Percentiles rank a stretch among this genome's conserved stretches.
Evolutionary conservation across 257 asterid genomes (phyloP).

Genomic region (Nicotiana benthamiana): DNA sequence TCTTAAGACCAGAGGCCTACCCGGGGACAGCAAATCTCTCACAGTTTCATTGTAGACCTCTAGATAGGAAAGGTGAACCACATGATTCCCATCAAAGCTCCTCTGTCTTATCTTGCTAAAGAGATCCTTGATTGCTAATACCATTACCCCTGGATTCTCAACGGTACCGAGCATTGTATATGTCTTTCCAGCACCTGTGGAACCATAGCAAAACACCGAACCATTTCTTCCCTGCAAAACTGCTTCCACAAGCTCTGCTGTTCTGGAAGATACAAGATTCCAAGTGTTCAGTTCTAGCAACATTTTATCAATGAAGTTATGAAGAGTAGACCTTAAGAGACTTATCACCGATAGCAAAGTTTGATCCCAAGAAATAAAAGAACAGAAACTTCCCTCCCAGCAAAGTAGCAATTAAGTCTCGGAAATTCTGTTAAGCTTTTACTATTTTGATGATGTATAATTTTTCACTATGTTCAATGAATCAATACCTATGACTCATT

Average conservation of each 20-base stretch:
- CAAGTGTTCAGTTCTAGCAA: not conserved
- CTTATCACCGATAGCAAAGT: not conserved
- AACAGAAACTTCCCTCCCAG: not conserved
- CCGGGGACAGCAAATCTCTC: slow-evolving; percentile 54
- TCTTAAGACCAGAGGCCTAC: slow-evolving; percentile 56
- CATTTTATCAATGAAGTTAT: not conserved
- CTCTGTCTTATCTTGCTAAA: slow-evolving; percentile 42
- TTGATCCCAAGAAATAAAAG: not conserved
- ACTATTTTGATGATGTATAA: not conserved
- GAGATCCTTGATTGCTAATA: slow-evolving; percentile 59
- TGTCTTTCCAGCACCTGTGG: slow-evolving; percentile 69
- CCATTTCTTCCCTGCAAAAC: slow-evolving; percentile 63
- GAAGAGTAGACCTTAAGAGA: not conserved
- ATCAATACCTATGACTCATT: not conserved
- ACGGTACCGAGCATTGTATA: slow-evolving; percentile 58
- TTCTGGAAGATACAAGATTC: slow-evolving; percentile 30
- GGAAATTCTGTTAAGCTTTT: not conserved
- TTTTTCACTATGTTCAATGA: not conserved
- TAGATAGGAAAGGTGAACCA: slow-evolving; percentile 54
- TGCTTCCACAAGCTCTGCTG: slow-evolving; percentile 66
- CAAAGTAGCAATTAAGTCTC: not conserved
- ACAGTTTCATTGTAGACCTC: slow-evolving; percentile 66
- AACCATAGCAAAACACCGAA: slow-evolving; percentile 62
- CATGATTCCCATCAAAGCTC: slow-evolving; percentile 49
- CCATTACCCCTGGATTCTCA: slow-evolving; percentile 65